Conservation (phyloP, 306 rosid species). For the Ochetophila trinervis region DNA sequence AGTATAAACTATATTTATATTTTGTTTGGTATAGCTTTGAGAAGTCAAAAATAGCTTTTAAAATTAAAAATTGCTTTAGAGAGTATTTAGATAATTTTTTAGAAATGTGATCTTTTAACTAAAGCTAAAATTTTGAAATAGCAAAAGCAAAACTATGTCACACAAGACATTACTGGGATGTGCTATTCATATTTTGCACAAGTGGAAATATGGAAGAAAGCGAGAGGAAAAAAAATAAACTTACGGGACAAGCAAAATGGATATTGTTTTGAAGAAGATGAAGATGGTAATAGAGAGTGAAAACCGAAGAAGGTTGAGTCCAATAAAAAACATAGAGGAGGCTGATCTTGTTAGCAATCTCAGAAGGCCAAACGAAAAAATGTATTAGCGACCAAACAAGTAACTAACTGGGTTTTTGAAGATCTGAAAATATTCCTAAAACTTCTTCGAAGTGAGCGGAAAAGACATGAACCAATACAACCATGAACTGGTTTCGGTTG, state of each 20-base stretch:
- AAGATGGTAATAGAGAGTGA: conserved; percentile 46
- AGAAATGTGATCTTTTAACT: too few relatives aligned
- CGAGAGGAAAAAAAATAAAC: too few relatives aligned
- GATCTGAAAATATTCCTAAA: conserved; percentile 29
- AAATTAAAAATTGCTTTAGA: too few relatives aligned
- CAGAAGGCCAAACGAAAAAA: conserved; percentile 57
- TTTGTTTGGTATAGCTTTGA: too few relatives aligned
- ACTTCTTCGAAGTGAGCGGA: conserved; percentile 41
- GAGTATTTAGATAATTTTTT: too few relatives aligned
- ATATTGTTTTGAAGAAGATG: conserved; percentile 42
- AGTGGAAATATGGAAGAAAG: too few relatives aligned
- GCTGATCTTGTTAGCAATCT: conserved; percentile 41
- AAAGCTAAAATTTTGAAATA: too few relatives aligned
- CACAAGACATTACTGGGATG: too few relatives aligned
- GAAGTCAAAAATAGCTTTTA: too few relatives aligned
- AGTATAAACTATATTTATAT: too few relatives aligned
- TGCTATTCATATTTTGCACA: too few relatives aligned
- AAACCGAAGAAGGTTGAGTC: conserved; percentile 63
- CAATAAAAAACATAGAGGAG: conserved; percentile 41
- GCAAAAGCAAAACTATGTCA: too few relatives aligned
- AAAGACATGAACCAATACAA: conserved; percentile 35
- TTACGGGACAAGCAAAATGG: conserved; percentile 39
- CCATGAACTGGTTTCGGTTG: conserved; percentile 53
- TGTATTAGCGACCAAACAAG: conserved; percentile 47
- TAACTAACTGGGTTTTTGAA: conserved; percentile 19